Evolutionary conservation across 306 rosid genomes (phyloP).

Genomic region (Dicorynia guianensis): DNA sequence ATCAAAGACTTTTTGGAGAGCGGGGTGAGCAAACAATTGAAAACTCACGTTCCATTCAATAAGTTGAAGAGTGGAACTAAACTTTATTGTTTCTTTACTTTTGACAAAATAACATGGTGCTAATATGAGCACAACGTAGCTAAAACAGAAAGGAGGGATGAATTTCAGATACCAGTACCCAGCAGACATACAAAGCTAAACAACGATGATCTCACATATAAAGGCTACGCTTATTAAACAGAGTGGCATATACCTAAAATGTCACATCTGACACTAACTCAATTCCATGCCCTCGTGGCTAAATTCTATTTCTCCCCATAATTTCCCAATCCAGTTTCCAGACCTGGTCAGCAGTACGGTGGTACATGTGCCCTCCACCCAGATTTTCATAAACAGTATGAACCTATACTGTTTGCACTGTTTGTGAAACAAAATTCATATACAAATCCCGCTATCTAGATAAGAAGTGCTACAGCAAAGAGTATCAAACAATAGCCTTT

Average conservation of each 20-base stretch:
- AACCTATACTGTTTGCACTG: slow-evolving; percentile 13
- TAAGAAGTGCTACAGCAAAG: slow-evolving; percentile 17
- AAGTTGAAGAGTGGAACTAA: background rate
- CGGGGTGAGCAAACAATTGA: slow-evolving; percentile 1
- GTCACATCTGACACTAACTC: slow-evolving; percentile 11
- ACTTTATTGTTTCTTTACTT: background rate
- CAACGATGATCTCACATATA: slow-evolving; percentile 17
- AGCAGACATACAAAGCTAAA: background rate
- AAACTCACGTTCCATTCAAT: background rate
- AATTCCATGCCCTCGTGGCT: slow-evolving; percentile 16
- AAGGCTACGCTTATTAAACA: slow-evolving; percentile 3
- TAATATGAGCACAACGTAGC: slow-evolving; percentile 19
- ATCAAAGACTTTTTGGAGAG: background rate
- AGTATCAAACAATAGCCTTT: slow-evolving; percentile 7
- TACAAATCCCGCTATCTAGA: slow-evolving; percentile 15
- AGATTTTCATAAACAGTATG: background rate
- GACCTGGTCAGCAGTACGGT: background rate
- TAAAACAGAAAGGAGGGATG: slow-evolving; percentile 11
- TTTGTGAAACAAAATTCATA: slow-evolving; percentile 24
- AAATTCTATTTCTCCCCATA: slow-evolving; percentile 3
- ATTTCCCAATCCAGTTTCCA: slow-evolving; percentile 24
- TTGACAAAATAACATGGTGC: background rate
- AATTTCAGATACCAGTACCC: slow-evolving; percentile 23
- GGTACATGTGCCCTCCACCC: background rate
- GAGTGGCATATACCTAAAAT: background rate